Evolutionary conservation across 2,329 filamentous ascomycete genomes (phyloP), one percentile per base, ranked within the genome.

Genomic region (Colletotrichum godetiae): DNA sequence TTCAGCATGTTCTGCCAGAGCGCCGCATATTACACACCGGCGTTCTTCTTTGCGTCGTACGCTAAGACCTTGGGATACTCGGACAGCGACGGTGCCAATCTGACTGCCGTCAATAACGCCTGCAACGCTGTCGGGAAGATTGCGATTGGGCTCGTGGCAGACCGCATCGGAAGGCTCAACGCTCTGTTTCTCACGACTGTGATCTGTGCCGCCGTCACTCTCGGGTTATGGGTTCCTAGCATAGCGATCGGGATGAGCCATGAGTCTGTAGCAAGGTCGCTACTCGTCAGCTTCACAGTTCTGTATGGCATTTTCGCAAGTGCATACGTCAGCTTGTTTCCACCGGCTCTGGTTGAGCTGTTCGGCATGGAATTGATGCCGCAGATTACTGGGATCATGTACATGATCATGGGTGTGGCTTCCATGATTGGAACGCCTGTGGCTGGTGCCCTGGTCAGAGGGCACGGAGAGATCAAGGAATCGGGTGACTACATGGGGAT

Each of bases 81-180:
- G 27, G 76, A 77, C 13, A 76, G 77, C 1, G 79, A 79, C 12
- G 82, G 81, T 0, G 82, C 83, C 0, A 84, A 80, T 24, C 80
- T 85, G 19, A 83, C 84, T 46, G 78, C 82, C 5, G 76, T 84
- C 4, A 82, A 79, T 31, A 85, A 84, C 62, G 82, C 82, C 0
- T 80, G 81, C 8, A 84, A 83, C 70, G 82, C 82, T 2, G 71
- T 81, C 5, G 82, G 82, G 2, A 82, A 82, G 66, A 80, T 85
- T 4, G 76, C 78, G 1, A 81, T 84, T 67, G 83, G 84, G 1
- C 78, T 80, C 55, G 72, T 80, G 3, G 82, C 83, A 3, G 84
- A 85, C 71, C 77, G 79, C 5, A 75, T 81, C 12, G 84, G 84
- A 12, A 72, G 83, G 13, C 76, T 84, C 19, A 85, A 85, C 70